Evolutionary conservation across 805 yeast species (phyloP).

Genomic region (Huiozyma sinensis): DNA sequence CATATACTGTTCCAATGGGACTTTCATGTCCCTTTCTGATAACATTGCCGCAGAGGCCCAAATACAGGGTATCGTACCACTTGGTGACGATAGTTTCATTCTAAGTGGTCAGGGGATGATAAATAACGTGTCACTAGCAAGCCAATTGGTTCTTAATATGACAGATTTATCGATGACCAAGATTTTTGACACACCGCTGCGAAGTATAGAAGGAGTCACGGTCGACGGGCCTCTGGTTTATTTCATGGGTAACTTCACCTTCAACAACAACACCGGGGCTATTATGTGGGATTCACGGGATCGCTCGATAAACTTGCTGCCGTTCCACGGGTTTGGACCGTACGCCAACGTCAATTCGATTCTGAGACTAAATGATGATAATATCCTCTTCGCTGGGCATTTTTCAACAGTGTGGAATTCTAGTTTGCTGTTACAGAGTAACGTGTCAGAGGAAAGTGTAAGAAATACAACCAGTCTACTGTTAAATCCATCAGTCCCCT

Average conservation of each 20-base stretch:
- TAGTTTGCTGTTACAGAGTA: conserved; percentile 19
- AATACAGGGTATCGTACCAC: conserved; percentile 20
- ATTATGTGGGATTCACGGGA: conserved; percentile 49
- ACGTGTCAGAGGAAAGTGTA: conserved; percentile 10
- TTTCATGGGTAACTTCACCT: conserved; percentile 70
- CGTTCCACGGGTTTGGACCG: conserved; percentile 68
- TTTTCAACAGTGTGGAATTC: conserved; percentile 54
- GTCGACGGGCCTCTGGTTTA: conserved; percentile 49
- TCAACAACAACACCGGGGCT: conserved; percentile 40
- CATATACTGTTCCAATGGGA: conserved; percentile 20
- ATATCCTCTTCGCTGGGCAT: conserved; percentile 70
- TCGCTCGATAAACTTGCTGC: conserved; percentile 35
- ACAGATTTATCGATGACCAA: conserved; percentile 19
- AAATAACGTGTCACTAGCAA: conserved; percentile 12
- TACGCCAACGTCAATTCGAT: conserved; percentile 55
- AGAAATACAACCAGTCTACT: conserved; percentile 25
- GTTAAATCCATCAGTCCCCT: conserved; percentile 51
- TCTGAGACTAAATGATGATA: conserved; percentile 34
- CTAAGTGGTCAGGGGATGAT: conserved; percentile 26
- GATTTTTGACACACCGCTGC: conserved; percentile 17
- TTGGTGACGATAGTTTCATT: conserved; percentile 27
- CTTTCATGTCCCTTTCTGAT: conserved; percentile 13
- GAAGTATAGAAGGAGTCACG: conserved; percentile 34
- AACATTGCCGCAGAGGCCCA: conserved; percentile 8
- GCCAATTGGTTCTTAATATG: conserved; percentile 28